These are phyloP conservation scores for Psilocybe cubensis DNA, from an alignment of 768 basidiomycete genomes.

Conservation along the genomic window DNA sequence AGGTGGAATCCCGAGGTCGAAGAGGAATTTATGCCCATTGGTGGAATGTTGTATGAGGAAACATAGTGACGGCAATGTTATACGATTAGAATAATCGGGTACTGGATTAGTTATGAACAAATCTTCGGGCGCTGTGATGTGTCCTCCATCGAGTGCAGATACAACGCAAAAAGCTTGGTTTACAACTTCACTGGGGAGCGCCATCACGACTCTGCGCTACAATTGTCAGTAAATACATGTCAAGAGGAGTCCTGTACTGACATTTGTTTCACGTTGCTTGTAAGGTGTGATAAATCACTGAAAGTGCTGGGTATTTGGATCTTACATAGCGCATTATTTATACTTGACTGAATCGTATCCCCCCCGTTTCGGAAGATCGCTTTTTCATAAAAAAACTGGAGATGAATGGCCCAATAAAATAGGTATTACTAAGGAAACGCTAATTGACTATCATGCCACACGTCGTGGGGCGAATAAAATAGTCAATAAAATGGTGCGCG, in stretches of 20 bases:
- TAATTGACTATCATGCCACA: no score
- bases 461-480: no score
- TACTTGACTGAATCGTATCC: no score
- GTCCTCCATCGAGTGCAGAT: slow-evolving; percentile 16
- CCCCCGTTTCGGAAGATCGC: no score
- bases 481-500: no score
- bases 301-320: no score
- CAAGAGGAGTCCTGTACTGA: no score
- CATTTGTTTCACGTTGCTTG: background rate
- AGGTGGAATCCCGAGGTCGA: slow-evolving; percentile 13
- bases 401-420: no score
- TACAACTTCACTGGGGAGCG: slow-evolving; percentile 4
- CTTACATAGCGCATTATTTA: no score
- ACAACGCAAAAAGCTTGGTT: slow-evolving; percentile 16
- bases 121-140: background rate
- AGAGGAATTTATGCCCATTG: slow-evolving; percentile 12
- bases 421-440: no score
- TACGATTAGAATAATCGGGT: background rate
- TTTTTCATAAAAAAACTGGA: no score
- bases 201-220: background rate
- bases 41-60: slow-evolving; percentile 17
- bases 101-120: slow-evolving; percentile 12
- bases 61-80: slow-evolving; percentile 1
- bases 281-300: no score
- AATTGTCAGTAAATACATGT: background rate